Conservation (phyloP, 495 filamentous ascomycete species). For the Aspergillus sclerotioniger region DNA sequence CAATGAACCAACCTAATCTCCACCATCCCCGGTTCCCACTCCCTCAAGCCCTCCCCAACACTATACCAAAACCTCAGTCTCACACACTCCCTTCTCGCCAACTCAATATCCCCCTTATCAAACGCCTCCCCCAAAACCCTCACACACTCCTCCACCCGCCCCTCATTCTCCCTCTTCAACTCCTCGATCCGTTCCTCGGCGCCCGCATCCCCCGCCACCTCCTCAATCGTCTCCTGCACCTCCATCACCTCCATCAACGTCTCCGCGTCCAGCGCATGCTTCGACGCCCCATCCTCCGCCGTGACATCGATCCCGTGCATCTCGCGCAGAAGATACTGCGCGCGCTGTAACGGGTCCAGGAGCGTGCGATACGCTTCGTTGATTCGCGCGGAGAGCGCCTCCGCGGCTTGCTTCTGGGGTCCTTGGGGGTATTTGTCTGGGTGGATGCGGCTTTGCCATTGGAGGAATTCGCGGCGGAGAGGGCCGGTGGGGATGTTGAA, state of each 20-base stretch:
- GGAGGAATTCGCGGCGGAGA: slow-evolving; percentile 81
- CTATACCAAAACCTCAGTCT: slow-evolving; percentile 89
- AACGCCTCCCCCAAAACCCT: slow-evolving; percentile 61
- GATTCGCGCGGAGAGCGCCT: slow-evolving; percentile 71
- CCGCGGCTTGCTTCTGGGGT: slow-evolving; percentile 58
- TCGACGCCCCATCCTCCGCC: slow-evolving; percentile 64
- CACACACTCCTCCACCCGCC: slow-evolving; percentile 60
- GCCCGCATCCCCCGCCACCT: slow-evolving; percentile 47
- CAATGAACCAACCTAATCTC: slow-evolving; percentile 64
- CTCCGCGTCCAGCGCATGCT: slow-evolving; percentile 63
- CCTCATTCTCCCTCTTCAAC: slow-evolving; percentile 65
- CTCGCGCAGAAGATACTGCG: slow-evolving; percentile 74
- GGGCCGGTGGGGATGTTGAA: slow-evolving; percentile 67
- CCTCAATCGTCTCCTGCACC: slow-evolving; percentile 80
- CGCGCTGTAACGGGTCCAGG: slow-evolving; percentile 67
- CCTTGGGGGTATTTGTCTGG: slow-evolving; percentile 71
- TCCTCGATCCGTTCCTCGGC: slow-evolving; percentile 61
- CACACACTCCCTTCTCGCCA: slow-evolving; percentile 68
- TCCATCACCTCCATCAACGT: slow-evolving; percentile 88
- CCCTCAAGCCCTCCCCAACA: slow-evolving; percentile 73
- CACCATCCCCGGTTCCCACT: slow-evolving; percentile 77
- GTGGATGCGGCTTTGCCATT: slow-evolving; percentile 74
- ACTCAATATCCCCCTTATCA: slow-evolving; percentile 59
- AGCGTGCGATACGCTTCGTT: slow-evolving; percentile 90
- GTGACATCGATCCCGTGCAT: slow-evolving; percentile 69